These are phyloP conservation scores for Amaranthus cruentus DNA, from an alignment of 148 eudicot genomes.

Conservation along the genomic window DNA sequence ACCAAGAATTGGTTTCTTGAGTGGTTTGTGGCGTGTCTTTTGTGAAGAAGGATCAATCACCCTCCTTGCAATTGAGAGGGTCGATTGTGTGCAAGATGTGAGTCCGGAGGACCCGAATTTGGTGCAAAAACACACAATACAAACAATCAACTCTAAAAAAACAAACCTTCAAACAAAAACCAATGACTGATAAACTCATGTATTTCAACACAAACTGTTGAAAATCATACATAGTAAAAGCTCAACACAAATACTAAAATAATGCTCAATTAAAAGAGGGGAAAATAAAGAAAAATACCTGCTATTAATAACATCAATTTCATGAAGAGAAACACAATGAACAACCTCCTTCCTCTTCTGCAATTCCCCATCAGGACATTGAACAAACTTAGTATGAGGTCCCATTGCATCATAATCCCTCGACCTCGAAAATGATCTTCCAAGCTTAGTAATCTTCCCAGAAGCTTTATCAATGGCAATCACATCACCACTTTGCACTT, in stretches of 20 bases:
- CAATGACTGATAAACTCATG: neutral
- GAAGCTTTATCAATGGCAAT: constrained; percentile 85
- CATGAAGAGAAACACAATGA: constrained; percentile 92
- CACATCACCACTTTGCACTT: constrained; percentile 95
- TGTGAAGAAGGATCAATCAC: too few relatives aligned
- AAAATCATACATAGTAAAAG: neutral
- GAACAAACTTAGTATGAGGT: constrained; percentile 81
- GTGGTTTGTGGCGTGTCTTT: too few relatives aligned
- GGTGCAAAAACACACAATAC: neutral
- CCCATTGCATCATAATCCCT: constrained; percentile 98
- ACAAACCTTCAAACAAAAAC: neutral
- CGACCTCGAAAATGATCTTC: constrained; percentile 81
- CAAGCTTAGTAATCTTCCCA: constrained; percentile 83
- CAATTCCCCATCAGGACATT: constrained; percentile 96
- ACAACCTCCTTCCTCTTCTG: constrained; percentile 98
- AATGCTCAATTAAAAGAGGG: neutral
- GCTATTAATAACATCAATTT: constrained; percentile 98
- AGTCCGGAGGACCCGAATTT: too few relatives aligned
- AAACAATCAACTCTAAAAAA: neutral
- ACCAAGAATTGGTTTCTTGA: too few relatives aligned
- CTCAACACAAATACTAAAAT: constrained; percentile 1
- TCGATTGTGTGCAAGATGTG: too few relatives aligned
- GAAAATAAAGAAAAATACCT: constrained; percentile 35
- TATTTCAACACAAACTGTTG: neutral
- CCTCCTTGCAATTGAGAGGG: too few relatives aligned